Evolutionary conservation across 1,139 yeast genomes (phyloP), one percentile per base, ranked within the genome.

Genomic region (Candida sanyaensis): DNA sequence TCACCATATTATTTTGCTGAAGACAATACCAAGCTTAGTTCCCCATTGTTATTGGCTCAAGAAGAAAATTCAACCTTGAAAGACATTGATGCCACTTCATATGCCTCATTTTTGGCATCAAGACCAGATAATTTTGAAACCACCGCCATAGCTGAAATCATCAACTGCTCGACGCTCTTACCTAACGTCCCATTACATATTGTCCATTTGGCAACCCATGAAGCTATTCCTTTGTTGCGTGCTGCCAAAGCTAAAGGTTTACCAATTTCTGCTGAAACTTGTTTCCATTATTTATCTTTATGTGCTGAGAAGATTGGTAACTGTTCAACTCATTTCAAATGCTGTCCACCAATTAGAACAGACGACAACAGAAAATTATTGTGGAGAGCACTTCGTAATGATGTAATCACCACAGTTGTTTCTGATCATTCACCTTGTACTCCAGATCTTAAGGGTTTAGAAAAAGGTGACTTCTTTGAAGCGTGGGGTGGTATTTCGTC

Each of bases 401-500:
- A 81, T 33, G 71, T 84, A 37, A 85, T 92, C 53, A 80, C 88
- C n/a, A 84, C 96, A 1, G 95, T 91, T 9, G 97, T 92, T 2
- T 87, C 96, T 11, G 98, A 92, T 63, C 98, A 92, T 68, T 89
- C 96, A 2, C 98, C 97, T 6, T 92, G 98, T 68, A 89, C 96
- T 0, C 96, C 97, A 0, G 90, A 89, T 53, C 73, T 92, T 58
- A 92, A 91, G 64, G 86, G 87, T 24, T 73, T 91, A 48, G 87
- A 84, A 28, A 77, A 81, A 49, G 97, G 97, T 43, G 96, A 92
- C 63, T 92, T 91, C 64, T 83, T 90, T 64, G 80, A 83, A 42
- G 96, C 97, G 2, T 92, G 97, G 98, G 98, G 97, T 42, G 98
- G 97, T n/a, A 90, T 92, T 44, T 80, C 96, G 2, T 88, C 96